phyloP scores from a whole-genome alignment of 768 basidiomycete species.

The Gloeophyllum trabeum region DNA sequence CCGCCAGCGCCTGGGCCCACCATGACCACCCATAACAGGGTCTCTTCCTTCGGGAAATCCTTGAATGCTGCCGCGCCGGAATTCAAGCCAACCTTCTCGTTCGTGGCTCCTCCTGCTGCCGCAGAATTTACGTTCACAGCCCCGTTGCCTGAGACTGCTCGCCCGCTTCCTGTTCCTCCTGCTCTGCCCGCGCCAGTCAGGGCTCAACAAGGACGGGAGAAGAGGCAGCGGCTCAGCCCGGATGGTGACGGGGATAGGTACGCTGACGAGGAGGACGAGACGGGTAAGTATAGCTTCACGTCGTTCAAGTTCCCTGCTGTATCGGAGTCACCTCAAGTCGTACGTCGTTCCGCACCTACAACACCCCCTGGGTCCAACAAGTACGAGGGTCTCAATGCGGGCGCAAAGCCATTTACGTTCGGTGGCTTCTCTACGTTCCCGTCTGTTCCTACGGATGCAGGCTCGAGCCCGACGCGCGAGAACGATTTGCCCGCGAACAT shows the following conservation, averaged over 20 bases:
- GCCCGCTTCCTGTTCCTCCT: constrained; percentile 29
- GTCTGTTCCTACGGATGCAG: constrained; percentile 1
- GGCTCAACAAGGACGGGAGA: constrained; percentile 66
- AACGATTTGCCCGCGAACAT: constrained; percentile 9
- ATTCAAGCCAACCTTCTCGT: constrained; percentile 78
- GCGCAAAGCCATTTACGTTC: constrained; percentile 55
- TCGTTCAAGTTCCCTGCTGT: constrained; percentile 69
- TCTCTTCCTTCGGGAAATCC: constrained; percentile 47
- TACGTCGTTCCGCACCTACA: constrained; percentile 35
- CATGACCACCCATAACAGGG: constrained; percentile 21
- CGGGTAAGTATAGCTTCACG: constrained; percentile 37
- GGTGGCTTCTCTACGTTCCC: constrained; percentile 39
- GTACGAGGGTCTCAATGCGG: constrained; percentile 23
- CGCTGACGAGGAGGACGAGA: constrained; percentile 40
- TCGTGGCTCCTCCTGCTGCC: constrained; percentile 57
- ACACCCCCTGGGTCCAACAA: constrained; percentile 17
- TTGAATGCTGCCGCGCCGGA: constrained; percentile 72
- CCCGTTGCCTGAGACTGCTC: constrained; percentile 14
- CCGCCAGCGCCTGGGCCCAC: neutral
- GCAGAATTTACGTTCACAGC: constrained; percentile 40
- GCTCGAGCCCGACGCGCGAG: constrained; percentile 12
- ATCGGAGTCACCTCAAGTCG: constrained; percentile 35
- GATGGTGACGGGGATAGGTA: constrained; percentile 19
- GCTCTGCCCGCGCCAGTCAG: constrained; percentile 16
- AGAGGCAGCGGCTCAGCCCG: constrained; percentile 56